Evolutionary conservation across 192 early-diverging fungal genomes (phyloP), one percentile per base, ranked within the genome.

Genomic region (Coemansia sp.): DNA sequence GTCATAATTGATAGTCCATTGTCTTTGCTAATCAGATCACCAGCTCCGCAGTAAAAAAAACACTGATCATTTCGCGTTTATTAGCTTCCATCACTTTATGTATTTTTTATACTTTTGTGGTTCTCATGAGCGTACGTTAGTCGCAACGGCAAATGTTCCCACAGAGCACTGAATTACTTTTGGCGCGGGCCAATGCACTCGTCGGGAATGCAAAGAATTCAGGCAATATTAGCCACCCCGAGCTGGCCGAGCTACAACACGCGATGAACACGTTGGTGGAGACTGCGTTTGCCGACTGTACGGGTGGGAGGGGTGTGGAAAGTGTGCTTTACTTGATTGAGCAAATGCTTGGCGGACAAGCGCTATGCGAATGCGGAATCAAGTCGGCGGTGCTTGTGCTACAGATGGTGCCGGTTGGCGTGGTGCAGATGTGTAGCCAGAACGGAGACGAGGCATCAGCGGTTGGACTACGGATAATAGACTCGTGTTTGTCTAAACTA

Each of bases 51-150:
- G 31, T 34, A 5, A 34, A 31, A 34, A 31, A 34, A 34, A 34
- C 94, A 91, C 81, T 99, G 97, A 74, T 97, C 94, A 65, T 94
- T 87, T 87, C 94, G 95, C 96, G 96, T 80, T 8, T 7, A 8
- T 34, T 34, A 34, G 74, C 17, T 65, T 91, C 95, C 74, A 99
- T 72, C 15, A 44, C 40, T 15, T 15, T n/a, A 4, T 40, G 21
- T 25, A 26, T 26, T 31, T 52, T 5, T n/a, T 28, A 28, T 34
- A 34, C 31, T 34, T 34, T 34, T 34, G 31, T 34, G 31, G 4
- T 34, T 34, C 8, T n/a, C 25, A 28, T 25, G 23, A 23, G 15
- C 14, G 4, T 14, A 28, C 17, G 21, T 59, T 21, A 11, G 22
- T 36, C 57, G 37, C 22, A 9, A 7, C 50, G 11, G 26, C 26